These are phyloP conservation scores for Brasenia schreberi DNA, from an alignment of 164 flowering plant species.

Conservation along the genomic window DNA sequence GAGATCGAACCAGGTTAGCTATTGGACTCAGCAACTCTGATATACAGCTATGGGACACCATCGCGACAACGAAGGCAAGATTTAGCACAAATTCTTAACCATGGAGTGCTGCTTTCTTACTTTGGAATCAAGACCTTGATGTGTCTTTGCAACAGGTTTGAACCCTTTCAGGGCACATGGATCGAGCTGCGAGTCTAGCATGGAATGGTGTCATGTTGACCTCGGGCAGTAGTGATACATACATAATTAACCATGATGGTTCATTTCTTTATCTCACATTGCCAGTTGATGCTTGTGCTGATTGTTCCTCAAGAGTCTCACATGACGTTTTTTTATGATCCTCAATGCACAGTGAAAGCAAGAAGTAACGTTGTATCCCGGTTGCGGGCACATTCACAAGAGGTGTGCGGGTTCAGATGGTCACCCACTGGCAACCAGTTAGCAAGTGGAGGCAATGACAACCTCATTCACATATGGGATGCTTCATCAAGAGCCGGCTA, in stretches of 20 bases:
- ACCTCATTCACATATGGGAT: slow-evolving; percentile 32
- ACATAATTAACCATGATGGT: slow-evolving; percentile 47
- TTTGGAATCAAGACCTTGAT: neutral
- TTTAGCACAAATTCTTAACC: neutral
- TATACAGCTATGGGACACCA: slow-evolving; percentile 39
- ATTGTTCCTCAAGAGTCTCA: neutral
- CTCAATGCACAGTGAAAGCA: slow-evolving; percentile 21
- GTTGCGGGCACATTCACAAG: slow-evolving; percentile 14
- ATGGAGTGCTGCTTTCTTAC: neutral
- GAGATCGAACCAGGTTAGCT: slow-evolving; percentile 24
- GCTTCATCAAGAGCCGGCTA: slow-evolving; percentile 13
- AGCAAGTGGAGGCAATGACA: slow-evolving; percentile 43
- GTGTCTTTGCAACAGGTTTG: slow-evolving; percentile 16
- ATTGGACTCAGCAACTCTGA: slow-evolving; percentile 23
- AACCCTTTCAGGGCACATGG: slow-evolving; percentile 26
- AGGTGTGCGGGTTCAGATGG: slow-evolving; percentile 39
- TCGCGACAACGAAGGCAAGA: slow-evolving; percentile 22
- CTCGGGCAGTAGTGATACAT: slow-evolving; percentile 29
- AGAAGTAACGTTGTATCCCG: slow-evolving; percentile 13
- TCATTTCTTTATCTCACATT: neutral
- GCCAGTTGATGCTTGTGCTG: neutral
- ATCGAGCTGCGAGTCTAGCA: slow-evolving; percentile 21
- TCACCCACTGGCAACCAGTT: slow-evolving; percentile 19
- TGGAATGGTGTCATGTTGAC: slow-evolving; percentile 36
- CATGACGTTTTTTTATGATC: neutral